phyloP scores from a whole-genome alignment of 805 yeast genomes.

The Kodamaea fukazawae region DNA sequence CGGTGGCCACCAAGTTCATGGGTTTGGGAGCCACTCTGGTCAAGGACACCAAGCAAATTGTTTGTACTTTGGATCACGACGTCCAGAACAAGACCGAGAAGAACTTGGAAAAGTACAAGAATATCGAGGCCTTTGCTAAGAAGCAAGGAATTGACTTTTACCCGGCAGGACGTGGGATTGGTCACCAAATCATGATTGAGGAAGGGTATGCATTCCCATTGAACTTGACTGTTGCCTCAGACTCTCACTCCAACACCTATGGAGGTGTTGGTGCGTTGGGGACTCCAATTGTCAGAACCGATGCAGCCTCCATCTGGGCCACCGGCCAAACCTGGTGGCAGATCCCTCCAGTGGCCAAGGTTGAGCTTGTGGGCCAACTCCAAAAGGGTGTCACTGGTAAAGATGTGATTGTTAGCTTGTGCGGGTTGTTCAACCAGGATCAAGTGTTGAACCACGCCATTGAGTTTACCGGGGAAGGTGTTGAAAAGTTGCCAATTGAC shows the following conservation, averaged over 20 bases:
- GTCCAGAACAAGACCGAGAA: constrained; percentile 91
- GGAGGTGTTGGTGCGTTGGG: constrained; percentile 97
- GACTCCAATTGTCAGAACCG: constrained; percentile 97
- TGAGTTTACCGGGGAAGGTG: constrained; percentile 85
- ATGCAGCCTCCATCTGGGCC: constrained; percentile 99
- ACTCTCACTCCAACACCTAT: constrained; percentile 95
- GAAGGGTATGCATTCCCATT: constrained; percentile 98
- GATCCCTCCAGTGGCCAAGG: constrained; percentile 97
- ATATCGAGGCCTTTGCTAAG: constrained; percentile 85
- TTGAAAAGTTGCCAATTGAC: constrained; percentile 68
- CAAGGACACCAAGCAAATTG: constrained; percentile 85
- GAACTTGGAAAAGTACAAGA: constrained; percentile 81
- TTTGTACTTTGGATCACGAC: constrained; percentile 95
- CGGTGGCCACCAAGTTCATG: constrained; percentile 94
- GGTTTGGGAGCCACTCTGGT: constrained; percentile 88
- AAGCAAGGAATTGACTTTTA: constrained; percentile 93
- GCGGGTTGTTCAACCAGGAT: constrained; percentile 90
- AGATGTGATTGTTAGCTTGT: constrained; percentile 92
- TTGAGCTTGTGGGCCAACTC: constrained; percentile 75
- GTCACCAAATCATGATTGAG: constrained; percentile 98
- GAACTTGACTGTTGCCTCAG: constrained; percentile 92
- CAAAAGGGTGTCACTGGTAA: constrained; percentile 92
- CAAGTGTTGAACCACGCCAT: constrained; percentile 93
- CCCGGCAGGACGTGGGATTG: constrained; percentile 99
- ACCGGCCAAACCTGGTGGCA: constrained; percentile 99